A percentile compares a stretch with the other conserved stretches of the same genome.
These are phyloP conservation scores for Chrysophaeum taylorii DNA, from an alignment of 352 stramenopile species.

Conservation along the genomic window DNA sequence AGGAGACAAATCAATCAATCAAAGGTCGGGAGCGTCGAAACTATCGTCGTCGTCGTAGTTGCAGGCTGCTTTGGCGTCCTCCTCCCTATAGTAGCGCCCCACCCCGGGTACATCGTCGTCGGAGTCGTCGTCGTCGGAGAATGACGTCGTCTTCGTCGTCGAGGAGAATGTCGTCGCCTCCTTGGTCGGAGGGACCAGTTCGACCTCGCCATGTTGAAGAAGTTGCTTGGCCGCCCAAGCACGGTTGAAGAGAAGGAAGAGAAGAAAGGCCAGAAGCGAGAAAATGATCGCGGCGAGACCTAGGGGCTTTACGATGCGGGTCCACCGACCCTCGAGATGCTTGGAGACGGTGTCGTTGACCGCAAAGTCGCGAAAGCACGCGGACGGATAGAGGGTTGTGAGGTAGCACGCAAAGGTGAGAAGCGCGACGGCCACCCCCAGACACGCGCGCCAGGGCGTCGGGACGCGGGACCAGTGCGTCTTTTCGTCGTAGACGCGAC, in stretches of 20 bases:
- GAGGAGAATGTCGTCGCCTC: not conserved
- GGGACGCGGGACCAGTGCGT: slow-evolving; percentile 22
- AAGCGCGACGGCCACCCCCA: slow-evolving; percentile 17
- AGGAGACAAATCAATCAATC: no score
- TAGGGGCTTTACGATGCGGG: slow-evolving; percentile 31
- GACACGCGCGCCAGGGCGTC: not conserved
- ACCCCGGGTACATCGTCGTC: no score
- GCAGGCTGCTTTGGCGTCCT: no score
- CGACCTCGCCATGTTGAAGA: no score
- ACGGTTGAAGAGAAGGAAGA: no score
- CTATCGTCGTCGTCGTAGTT: no score
- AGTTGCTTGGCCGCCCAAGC: no score
- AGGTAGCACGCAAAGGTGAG: slow-evolving; percentile 26
- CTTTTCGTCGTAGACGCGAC: slow-evolving; percentile 12
- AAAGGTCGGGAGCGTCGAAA: no score
- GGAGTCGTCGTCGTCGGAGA: no score
- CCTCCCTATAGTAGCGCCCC: no score
- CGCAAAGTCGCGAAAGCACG: slow-evolving; percentile 29
- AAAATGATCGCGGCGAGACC: slow-evolving; percentile 20
- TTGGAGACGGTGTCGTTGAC: slow-evolving; percentile 29
- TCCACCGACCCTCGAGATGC: slow-evolving; percentile 26
- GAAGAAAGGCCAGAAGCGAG: no score
- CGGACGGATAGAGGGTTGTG: slow-evolving; percentile 6
- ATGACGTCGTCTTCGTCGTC: not conserved
- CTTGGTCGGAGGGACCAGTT: no score